Evolutionary conservation across 2,329 filamentous ascomycete genomes (phyloP), one percentile per base, ranked within the genome.

Genomic region (Nothophoma quercina): DNA sequence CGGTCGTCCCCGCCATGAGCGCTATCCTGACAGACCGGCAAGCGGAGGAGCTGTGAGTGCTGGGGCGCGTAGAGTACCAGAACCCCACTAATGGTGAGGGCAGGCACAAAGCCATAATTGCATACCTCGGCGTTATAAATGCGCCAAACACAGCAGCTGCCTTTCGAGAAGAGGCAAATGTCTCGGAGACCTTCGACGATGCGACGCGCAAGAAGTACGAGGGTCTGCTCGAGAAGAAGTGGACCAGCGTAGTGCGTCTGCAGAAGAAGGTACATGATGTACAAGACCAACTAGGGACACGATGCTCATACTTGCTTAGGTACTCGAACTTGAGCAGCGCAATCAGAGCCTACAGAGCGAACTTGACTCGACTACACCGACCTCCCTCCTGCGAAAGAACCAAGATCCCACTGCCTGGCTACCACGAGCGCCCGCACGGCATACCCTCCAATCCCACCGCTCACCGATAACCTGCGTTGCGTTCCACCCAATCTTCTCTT

Each of bases 221-320:
- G 76, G 90, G 90, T 1, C 77, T 98, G 22, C 78, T 98, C 62
- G 93, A 98, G 82, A 97, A 96, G 84, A 98, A 98, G 81, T 98
- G 93, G 93, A 98, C 93, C 16, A 95, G 91, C 67, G 89, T 98
- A 22, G 92, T 97, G 67, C 85, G 93, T 56, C 77, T 98, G 74
- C 93, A 98, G 78, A 97, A 96, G 77, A 98, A 96, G 89, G 91
- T 89, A 76, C 28, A 13, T 53, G 30, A 26, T 32, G 7, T 42
- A 15, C 42, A 18, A 25, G 29, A 34, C 19, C 28, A 21, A 45
- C 16, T 15, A n/a, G 29, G n/a, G n/a, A 21, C 10, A 33, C 13
- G 4, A 36, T 36, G 44, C 64, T 71, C 19, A 69, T 48, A 2
- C 8, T n/a, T 21, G 6, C 19, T 25, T 67, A 96, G 91, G 96